Evolutionary conservation across 2,329 filamentous ascomycete genomes (phyloP).

Genomic region (Penicillium sp.): DNA sequence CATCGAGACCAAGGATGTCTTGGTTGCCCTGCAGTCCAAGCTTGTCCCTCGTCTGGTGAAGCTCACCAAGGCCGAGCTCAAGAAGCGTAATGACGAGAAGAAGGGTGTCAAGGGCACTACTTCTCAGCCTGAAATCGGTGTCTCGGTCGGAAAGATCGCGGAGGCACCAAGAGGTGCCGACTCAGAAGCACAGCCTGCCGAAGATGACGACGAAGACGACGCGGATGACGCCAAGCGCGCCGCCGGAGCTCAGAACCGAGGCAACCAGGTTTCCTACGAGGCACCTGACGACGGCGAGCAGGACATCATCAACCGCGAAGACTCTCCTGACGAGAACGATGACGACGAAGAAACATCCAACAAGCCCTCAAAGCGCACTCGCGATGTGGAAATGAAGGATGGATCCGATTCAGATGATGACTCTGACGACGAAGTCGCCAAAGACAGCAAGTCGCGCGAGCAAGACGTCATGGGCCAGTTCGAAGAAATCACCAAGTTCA

Average conservation of each 20-base stretch:
- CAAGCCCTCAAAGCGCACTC: conserved; percentile 28
- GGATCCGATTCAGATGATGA: conserved; percentile 40
- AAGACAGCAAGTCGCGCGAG: conserved; percentile 56
- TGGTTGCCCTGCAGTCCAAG: conserved; percentile 75
- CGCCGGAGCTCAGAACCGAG: conserved; percentile 68
- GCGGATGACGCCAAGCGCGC: conserved; percentile 68
- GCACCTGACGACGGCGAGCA: conserved; percentile 92
- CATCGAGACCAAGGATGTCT: conserved; percentile 75
- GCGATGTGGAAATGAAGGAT: conserved; percentile 40
- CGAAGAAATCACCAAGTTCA: conserved; percentile 72
- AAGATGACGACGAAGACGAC: conserved; percentile 75
- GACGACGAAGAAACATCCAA: conserved; percentile 54
- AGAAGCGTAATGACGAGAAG: conserved; percentile 70
- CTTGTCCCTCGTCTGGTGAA: conserved; percentile 73
- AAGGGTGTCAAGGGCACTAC: conserved; percentile 59
- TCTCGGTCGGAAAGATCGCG: conserved; percentile 60
- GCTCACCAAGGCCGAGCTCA: conserved; percentile 73
- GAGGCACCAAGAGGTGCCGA: conserved; percentile 52
- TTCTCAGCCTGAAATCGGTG: conserved; percentile 75
- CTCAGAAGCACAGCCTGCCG: conserved; percentile 61
- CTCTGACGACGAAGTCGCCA: conserved; percentile 43
- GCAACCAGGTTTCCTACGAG: conserved; percentile 84
- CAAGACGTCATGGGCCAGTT: conserved; percentile 66
- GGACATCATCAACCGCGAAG: conserved; percentile 67
- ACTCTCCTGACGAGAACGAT: conserved; percentile 59